Evolutionary conservation across 352 stramenopile genomes (phyloP), one percentile per base, ranked within the genome.

Genomic region (Pythium phragmitis): DNA sequence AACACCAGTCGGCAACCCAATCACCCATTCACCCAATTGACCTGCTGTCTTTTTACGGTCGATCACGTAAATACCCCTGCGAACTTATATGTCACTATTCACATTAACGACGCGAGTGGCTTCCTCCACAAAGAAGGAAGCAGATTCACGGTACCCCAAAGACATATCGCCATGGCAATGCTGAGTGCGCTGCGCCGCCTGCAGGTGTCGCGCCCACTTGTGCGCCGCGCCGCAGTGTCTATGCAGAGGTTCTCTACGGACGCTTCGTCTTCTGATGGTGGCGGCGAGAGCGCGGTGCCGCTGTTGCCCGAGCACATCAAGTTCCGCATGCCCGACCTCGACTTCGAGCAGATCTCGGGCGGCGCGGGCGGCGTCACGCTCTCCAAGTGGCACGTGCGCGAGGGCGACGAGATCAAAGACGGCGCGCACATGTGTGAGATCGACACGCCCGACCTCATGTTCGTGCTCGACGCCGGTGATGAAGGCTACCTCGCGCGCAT

Each of bases 241-340:
- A 14, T 50, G n/a, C 21, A 26, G 7, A 4, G n/a, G 8, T 12
- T 30, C 19, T 50, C 45, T 1, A 19, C 45, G 7, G 21, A 26
- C 21, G 28, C 30, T 57, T 1, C 19, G 50, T 52, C 46, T 6
- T 39, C 34, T 13, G 34, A 2, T 1, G 34, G 34, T 2, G 19
- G 11, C 26, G 23, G 36, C 14, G 41, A 53, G 26, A 47, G 14
- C 21, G 46, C 46, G 7, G 41, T 28, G 26, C 28, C 41, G 30
- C 34, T 94, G 42, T 85, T 95, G 46, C 87, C 87, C 13, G 60
- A 68, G 50, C 87, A 95, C 70, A 87, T 88, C 69, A 93, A 93
- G 74, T 93, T 95, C 73, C 85, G 87, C 66, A 92, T 95, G 82
- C 81, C 86, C 23, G 85, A 95, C 65, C 61, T 95, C 58, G 79